Evolutionary conservation across 163 green algal genomes (phyloP).

Genomic region (Botryococcus braunii): DNA sequence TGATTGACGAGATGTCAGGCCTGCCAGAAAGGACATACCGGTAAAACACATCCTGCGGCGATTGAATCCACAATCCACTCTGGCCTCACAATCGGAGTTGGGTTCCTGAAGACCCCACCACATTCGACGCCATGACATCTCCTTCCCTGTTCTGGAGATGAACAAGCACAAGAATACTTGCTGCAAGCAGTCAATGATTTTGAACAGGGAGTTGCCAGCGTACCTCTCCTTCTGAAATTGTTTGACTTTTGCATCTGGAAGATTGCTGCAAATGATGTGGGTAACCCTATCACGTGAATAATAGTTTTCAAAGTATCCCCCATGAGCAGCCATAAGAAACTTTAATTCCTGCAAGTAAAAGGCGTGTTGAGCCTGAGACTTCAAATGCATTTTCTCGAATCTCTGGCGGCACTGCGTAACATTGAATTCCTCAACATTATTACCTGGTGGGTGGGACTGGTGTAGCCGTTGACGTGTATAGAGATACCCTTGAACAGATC

Average conservation of each 20-base stretch:
- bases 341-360: conserved; percentile 60
- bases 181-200: neutral
- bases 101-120: conserved; percentile 38
- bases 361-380: neutral
- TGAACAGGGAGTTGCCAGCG: neutral
- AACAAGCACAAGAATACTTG: conserved; percentile 6
- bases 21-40: no score
- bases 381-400: neutral
- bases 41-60: conserved; percentile 48
- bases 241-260: conserved; percentile 80
- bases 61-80: conserved; percentile 74
- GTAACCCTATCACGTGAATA: conserved; percentile 54
- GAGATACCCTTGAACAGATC: conserved; percentile 66
- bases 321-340: conserved; percentile 79
- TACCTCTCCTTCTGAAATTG: conserved; percentile 26
- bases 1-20: no score
- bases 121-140: no score
- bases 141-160: conserved; percentile 5
- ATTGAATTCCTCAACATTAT: neutral
- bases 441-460: conserved; percentile 49
- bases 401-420: neutral
- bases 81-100: conserved; percentile 59
- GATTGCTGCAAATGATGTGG: conserved; percentile 81
- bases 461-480: conserved; percentile 85
- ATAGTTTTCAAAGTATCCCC: conserved; percentile 77